Evolutionary conservation across 441 rosid species (phyloP).

Genomic region (Jatropha multifida): DNA sequence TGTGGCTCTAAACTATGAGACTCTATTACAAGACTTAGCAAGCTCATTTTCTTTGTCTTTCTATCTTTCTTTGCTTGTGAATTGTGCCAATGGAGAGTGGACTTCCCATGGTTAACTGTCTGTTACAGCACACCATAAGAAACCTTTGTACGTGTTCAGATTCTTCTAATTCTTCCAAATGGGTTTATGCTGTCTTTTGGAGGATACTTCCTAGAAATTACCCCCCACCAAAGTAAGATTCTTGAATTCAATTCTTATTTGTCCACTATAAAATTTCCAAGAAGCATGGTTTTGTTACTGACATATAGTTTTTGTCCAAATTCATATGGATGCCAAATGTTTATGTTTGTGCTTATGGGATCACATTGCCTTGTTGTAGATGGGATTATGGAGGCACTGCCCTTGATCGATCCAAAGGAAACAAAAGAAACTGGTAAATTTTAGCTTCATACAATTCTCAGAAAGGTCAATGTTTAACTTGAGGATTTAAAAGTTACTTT

Average conservation of each 20-base stretch:
- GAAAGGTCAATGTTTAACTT: neutral
- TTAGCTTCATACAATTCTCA: neutral
- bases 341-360: neutral
- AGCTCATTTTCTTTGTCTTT: neutral
- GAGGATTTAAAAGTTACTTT: neutral
- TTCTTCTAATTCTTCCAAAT: conserved; percentile 53
- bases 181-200: conserved; percentile 81
- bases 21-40: conserved; percentile 14
- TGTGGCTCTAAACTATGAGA: conserved; percentile 22
- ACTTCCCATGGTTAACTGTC: conserved; percentile 62
- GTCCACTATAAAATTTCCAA: neutral
- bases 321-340: neutral
- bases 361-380: conserved; percentile 47
- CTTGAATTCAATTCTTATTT: neutral
- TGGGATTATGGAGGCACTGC: conserved; percentile 69
- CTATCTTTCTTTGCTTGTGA: conserved; percentile 12
- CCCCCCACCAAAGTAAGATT: conserved; percentile 70
- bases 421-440: conserved; percentile 65
- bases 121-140: conserved; percentile 56
- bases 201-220: conserved; percentile 69
- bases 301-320: neutral
- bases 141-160: conserved; percentile 47
- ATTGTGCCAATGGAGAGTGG: conserved; percentile 53
- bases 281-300: neutral
- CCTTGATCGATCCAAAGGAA: conserved; percentile 67